Evolutionary conservation across 2,329 filamentous ascomycete genomes (phyloP), one percentile per base, ranked within the genome.

Genomic region (Microdochium trichocladiopsis): DNA sequence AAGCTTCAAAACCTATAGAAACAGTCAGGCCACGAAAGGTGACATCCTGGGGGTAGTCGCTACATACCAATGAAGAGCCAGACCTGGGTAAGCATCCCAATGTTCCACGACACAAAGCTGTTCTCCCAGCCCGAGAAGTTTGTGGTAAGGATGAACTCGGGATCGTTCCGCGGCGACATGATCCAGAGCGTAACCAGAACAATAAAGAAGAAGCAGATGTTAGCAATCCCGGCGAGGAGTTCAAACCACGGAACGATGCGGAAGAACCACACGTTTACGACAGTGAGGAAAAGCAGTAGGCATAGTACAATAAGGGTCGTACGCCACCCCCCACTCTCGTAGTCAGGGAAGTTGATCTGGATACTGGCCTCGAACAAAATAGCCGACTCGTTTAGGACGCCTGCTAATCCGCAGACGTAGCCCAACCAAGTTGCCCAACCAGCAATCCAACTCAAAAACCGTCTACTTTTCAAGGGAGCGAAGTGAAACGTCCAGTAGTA

Each of bases 51-150:
- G n/a, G n/a, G n/a, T n/a, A n/a, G n/a, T n/a, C n/a, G n/a, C n/a
- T n/a, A n/a, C n/a, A n/a, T 50, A 54, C 53, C 43, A 25, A 52
- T 54, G 48, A 54, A 54, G 2, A 54, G 50, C 53, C 53, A 54
- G 10, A 54, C 50, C n/a, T 54, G 52, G 2, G 53, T 52, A 16
- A 54, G 22, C 18, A 51, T 43, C 16, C 53, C 53, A 2, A 54
- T 43, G 24, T 54, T 51, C 18, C 47, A 50, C 3, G 53, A 37
- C 9, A 52, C 50, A 16, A 50, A 54, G n/a, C 52, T 49, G 23
- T 48, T 54, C 4, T 52, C 41, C 53, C 53, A 54, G 3, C 50
- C 53, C 3, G 53, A 54, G n/a, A 37, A 50, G n/a, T 48, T 54
- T n/a, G 24, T 33, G 4, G 25, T 48, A 16, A 54, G 25, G n/a